These are phyloP conservation scores for Metschnikowia vanudenii DNA, from an alignment of 805 yeast genomes.

Conservation along the genomic window DNA sequence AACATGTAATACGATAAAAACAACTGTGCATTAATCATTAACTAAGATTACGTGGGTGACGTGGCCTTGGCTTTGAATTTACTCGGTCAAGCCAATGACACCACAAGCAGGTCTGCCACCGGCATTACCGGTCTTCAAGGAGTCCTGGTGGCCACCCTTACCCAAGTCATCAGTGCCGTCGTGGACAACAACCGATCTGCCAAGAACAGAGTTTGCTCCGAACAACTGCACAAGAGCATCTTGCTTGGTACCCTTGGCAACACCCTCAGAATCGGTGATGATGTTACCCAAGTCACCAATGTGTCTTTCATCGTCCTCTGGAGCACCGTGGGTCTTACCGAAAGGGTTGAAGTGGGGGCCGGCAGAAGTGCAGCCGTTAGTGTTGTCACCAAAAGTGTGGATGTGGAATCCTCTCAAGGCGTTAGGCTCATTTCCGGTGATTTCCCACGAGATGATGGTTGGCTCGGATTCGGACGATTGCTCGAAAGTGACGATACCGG, in stretches of 20 bases:
- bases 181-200: constrained; percentile 95
- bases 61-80: no score
- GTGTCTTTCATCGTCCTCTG: constrained; percentile 77
- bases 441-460: constrained; percentile 85
- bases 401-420: constrained; percentile 96
- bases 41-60: neutral
- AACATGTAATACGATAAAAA: neutral
- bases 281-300: constrained; percentile 98
- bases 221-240: constrained; percentile 76
- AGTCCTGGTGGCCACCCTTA: constrained; percentile 88
- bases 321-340: constrained; percentile 87
- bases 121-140: constrained; percentile 94
- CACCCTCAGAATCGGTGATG: constrained; percentile 80
- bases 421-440: constrained; percentile 83
- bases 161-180: constrained; percentile 93
- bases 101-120: constrained; percentile 99
- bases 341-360: constrained; percentile 97
- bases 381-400: constrained; percentile 97
- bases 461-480: constrained; percentile 78
- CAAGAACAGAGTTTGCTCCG: constrained; percentile 85
- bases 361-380: constrained; percentile 98
- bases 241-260: constrained; percentile 85
- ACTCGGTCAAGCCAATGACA: constrained; percentile 76
- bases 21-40: constrained; percentile 10
- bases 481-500: constrained; percentile 85